phyloP scores from a whole-genome alignment of 805 yeast genomes.

The Pichia eremophila region DNA sequence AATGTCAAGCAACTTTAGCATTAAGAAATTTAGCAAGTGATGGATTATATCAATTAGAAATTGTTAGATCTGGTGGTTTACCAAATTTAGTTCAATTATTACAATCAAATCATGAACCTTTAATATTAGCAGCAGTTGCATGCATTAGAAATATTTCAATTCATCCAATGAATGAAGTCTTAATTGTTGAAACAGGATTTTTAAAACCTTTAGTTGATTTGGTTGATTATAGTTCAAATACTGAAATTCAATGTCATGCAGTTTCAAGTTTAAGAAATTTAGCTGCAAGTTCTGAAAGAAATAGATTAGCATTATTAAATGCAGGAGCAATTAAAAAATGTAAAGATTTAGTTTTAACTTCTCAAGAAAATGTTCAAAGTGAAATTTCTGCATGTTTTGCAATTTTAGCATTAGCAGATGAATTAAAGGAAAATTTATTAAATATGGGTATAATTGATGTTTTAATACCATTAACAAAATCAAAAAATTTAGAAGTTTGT shows the following conservation, averaged over 20 bases:
- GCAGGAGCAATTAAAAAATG: constrained; percentile 95
- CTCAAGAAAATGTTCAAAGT: constrained; percentile 89
- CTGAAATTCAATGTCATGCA: constrained; percentile 97
- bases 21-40: constrained; percentile 93
- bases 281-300: constrained; percentile 92
- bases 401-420: constrained; percentile 92
- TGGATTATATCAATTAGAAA: constrained; percentile 90
- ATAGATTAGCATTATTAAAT: constrained; percentile 81
- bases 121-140: constrained; percentile 94
- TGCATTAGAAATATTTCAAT: constrained; percentile 95
- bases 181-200: constrained; percentile 95
- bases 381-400: constrained; percentile 98
- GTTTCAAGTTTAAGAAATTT: constrained; percentile 91
- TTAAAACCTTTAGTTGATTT: constrained; percentile 81
- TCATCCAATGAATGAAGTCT: constrained; percentile 91
- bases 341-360: constrained; percentile 71
- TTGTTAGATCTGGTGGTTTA: constrained; percentile 91
- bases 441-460: constrained; percentile 81
- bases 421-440: constrained; percentile 74
- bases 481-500: constrained; percentile 87
- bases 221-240: constrained; percentile 77
- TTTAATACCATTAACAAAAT: constrained; percentile 81
- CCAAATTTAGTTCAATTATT: constrained; percentile 86
- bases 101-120: constrained; percentile 83
- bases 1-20: constrained; percentile 97